These are phyloP conservation scores for Periconia sp. DNA, from an alignment of 2,329 filamentous ascomycete species.

Conservation along the genomic window DNA sequence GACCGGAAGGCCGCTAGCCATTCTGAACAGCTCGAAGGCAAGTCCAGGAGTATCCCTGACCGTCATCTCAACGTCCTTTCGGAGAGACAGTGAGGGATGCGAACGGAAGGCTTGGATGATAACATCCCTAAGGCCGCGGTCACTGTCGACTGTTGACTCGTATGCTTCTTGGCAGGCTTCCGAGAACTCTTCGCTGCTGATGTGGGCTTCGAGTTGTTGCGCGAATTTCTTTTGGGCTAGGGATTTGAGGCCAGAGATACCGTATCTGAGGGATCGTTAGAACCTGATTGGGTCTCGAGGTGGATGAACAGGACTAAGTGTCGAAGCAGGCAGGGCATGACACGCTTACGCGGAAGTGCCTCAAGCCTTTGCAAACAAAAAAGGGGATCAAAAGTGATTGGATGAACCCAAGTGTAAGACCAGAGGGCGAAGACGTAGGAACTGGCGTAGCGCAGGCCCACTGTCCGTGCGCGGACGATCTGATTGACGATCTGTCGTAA, in stretches of 20 bases:
- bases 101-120: constrained; percentile 55
- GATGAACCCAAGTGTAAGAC: constrained; percentile 4
- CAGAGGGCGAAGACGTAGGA: constrained; percentile 9
- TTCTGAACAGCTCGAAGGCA: constrained; percentile 56
- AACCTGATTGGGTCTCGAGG: not conserved
- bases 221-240: constrained; percentile 56
- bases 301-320: constrained; percentile 8
- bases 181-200: constrained; percentile 53
- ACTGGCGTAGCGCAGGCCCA: constrained; percentile 28
- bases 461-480: constrained; percentile 13
- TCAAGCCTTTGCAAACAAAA: not conserved
- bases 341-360: constrained; percentile 25
- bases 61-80: constrained; percentile 52
- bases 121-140: constrained; percentile 56
- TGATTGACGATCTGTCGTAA: constrained; percentile 31
- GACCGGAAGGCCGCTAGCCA: constrained; percentile 54
- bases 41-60: constrained; percentile 54
- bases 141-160: constrained; percentile 55
- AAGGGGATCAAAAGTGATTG: constrained; percentile 8
- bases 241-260: constrained; percentile 54
- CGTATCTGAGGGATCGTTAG: constrained; percentile 49
- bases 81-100: constrained; percentile 53
- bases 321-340: constrained; percentile 4
- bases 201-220: constrained; percentile 51
- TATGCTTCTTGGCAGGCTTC: constrained; percentile 58